Base-by-base conservation (phyloP, 2,329 filamentous ascomycete species). In the Penicillium olsonii region DNA sequence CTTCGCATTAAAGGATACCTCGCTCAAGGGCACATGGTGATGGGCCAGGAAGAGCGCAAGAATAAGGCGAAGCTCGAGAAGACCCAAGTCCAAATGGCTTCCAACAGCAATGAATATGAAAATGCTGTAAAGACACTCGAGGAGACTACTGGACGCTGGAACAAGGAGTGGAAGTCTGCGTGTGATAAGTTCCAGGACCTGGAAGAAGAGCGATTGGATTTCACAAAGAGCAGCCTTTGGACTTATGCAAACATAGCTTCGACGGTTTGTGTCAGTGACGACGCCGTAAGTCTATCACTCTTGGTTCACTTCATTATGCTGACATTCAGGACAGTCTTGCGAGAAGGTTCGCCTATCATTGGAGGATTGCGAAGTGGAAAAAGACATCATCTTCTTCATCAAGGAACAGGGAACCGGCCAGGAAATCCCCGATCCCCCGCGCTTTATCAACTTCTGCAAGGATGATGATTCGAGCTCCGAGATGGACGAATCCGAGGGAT, bases 1-100 rank as follows among this genome's bases (percentile, higher is more conserved):
- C 79, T 99, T 37, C 94, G 96, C 69, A 97, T 99, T 70, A 99
- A 99, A 73, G 94, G 94, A 33, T 99, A 99, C 67, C 83, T 99
- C 4, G 94, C 95, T 4, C 94, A 99, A 72, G 94, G 94, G 9
- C 95, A 99, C 69, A 99, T 99, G 94, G 94, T 99, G 50, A 99
- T 99, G 94, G 94, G 94, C 12, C 94, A 99, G 63, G 94, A 99
- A 69, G 94, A 99, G 76, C 85, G 94, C 22, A 96, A 96, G 75
- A 99, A 99, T 73, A 99, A 99, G 75, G 92, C 92, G 18, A 97
- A 96, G 73, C 82, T 99, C 37, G 94, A 99, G 72, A 99, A 99
- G 81, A 97, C 94, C 1, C 94, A 99, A 69, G 94, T 96, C 62
- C 95, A 92, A 64, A 82, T 99, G 51, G 92, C 92, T 0, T 85